A percentile compares a stretch with the other conserved stretches of the same genome.
These are phyloP conservation scores for Panaeolus papilionaceus DNA, from an alignment of 768 basidiomycete genomes.

Conservation along the genomic window DNA sequence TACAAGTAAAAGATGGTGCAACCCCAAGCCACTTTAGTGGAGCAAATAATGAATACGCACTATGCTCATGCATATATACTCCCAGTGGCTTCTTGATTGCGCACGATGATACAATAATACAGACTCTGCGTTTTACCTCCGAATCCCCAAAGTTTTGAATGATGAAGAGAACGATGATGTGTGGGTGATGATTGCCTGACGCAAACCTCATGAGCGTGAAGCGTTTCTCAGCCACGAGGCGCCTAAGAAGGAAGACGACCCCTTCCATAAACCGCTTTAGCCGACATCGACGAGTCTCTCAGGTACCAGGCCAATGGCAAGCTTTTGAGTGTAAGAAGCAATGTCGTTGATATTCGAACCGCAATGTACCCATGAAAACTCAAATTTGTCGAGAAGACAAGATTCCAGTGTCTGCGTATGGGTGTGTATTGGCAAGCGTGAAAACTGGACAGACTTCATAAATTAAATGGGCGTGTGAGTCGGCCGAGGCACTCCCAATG, in stretches of 20 bases:
- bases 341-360: not conserved
- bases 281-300: not conserved
- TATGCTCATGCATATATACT: not conserved
- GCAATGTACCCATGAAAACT: not conserved
- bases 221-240: constrained; percentile 6
- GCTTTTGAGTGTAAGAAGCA: not conserved
- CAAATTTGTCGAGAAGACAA: not conserved
- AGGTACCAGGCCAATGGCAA: not conserved
- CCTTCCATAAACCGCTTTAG: not conserved
- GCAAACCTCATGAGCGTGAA: not conserved
- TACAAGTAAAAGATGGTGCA: not conserved
- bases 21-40: not conserved
- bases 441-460: constrained; percentile 1
- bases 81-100: not conserved
- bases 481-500: constrained; percentile 6
- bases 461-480: constrained; percentile 3
- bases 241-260: not conserved
- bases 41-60: not conserved
- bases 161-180: not conserved
- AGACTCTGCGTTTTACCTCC: not conserved
- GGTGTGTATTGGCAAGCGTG: not conserved
- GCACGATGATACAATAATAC: not conserved
- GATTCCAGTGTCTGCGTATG: not conserved
- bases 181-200: not conserved
- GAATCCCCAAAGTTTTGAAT: constrained; percentile 11